Conservation (phyloP, 768 basidiomycete species). For the Amanita polypyramis region DNA sequence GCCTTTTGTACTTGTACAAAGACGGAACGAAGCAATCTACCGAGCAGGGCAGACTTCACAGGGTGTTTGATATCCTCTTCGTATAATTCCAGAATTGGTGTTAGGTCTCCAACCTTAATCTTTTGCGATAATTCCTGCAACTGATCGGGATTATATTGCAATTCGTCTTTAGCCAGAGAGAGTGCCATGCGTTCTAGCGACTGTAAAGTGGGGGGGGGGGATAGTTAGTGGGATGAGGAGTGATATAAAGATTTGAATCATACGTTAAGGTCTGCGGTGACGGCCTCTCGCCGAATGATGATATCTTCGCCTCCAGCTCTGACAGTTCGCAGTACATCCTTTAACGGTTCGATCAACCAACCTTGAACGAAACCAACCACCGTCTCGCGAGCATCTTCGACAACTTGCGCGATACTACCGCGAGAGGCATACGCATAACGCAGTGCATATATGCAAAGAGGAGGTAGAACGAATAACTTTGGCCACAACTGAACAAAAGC, state of each 20-base stretch:
- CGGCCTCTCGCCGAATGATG: constrained; percentile 72
- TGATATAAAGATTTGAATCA: constrained; percentile 12
- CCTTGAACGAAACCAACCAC: constrained; percentile 61
- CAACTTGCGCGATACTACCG: constrained; percentile 42
- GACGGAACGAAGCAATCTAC: constrained; percentile 72
- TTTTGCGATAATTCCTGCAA: constrained; percentile 54
- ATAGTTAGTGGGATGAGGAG: background rate
- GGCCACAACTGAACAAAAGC: constrained; percentile 73
- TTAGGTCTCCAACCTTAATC: constrained; percentile 74
- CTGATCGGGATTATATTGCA: constrained; percentile 52
- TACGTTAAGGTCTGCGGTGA: constrained; percentile 79
- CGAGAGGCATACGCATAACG: constrained; percentile 49
- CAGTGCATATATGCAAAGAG: constrained; percentile 43
- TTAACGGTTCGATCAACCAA: constrained; percentile 84
- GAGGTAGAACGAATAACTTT: constrained; percentile 65
- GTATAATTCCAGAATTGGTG: constrained; percentile 77
- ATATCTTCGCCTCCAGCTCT: constrained; percentile 68
- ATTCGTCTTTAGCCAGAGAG: constrained; percentile 72
- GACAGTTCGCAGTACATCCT: constrained; percentile 73
- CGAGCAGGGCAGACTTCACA: constrained; percentile 66
- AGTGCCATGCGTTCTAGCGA: constrained; percentile 91
- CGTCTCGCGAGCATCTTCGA: constrained; percentile 55
- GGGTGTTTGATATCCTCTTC: constrained; percentile 91
- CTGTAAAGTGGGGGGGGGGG: constrained; percentile 24
- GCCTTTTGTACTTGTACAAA: constrained; percentile 95